Conservation (phyloP, 768 basidiomycete genomes). For the Phylloporus sp. region DNA sequence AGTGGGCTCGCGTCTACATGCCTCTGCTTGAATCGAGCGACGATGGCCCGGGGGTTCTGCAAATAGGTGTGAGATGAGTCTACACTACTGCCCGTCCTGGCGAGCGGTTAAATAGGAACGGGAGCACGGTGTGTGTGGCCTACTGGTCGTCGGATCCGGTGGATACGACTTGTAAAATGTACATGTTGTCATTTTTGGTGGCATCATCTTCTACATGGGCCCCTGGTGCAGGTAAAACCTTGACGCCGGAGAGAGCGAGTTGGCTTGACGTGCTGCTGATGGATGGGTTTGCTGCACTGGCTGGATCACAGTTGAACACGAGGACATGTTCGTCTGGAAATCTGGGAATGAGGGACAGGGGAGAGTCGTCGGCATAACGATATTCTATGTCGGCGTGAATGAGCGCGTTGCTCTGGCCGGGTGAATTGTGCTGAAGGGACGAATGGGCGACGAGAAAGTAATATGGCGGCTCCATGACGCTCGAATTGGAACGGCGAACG, state of each 20-base stretch:
- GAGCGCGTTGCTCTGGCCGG: constrained; percentile 34
- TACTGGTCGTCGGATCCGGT: constrained; percentile 46
- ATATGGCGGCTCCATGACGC: constrained; percentile 42
- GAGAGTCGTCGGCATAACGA: constrained; percentile 76
- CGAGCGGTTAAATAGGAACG: neutral
- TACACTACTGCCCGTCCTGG: constrained; percentile 9
- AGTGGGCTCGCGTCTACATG: constrained; percentile 17
- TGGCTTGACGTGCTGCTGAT: constrained; percentile 47
- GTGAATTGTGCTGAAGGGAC: constrained; percentile 33
- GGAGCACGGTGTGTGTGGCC: constrained; percentile 1
- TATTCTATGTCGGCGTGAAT: constrained; percentile 74
- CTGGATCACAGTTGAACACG: constrained; percentile 64
- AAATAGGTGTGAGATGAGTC: constrained; percentile 27
- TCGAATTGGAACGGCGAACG: constrained; percentile 10
- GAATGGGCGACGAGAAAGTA: constrained; percentile 67
- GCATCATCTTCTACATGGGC: constrained; percentile 49
- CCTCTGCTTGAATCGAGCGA: constrained; percentile 70
- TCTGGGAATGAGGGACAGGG: constrained; percentile 57
- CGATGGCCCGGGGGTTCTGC: constrained; percentile 43
- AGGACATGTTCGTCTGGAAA: constrained; percentile 65
- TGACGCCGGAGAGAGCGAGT: constrained; percentile 53
- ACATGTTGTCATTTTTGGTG: constrained; percentile 62
- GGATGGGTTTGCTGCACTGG: constrained; percentile 34
- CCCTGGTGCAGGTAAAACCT: constrained; percentile 69
- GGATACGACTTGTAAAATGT: constrained; percentile 61